Base-by-base conservation (phyloP, 306 rosid species). In the Cajanus cajan region DNA sequence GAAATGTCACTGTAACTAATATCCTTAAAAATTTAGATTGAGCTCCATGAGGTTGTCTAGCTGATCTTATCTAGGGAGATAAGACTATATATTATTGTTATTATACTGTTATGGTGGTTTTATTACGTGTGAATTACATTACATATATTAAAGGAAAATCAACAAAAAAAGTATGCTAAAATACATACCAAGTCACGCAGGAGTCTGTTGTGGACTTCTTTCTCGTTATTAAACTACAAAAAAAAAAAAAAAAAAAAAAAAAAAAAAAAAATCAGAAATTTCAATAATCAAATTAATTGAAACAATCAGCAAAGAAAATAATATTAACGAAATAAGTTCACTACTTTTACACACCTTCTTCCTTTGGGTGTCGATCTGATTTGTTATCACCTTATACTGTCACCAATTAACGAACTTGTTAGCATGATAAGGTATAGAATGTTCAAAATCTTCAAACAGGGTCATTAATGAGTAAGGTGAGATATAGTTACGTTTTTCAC, bases 161-260 rank as follows among this genome's bases (percentile, higher is more conserved):
- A 25, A 13, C 5, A 28, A 59, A 16, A 72, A 7, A 18, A 9
- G 0, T 51, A 28, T 57, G 47, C 15, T 48, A 58, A 28, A 33
- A 22, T 21, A 57, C 90, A 39, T 90, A 90, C 97, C 15, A 81
- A 79, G 81, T 87, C 92, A 50, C 77, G 89, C 5, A 85, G 71
- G 79, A 89, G 86, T 45, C 77, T 67, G 77, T 68, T 83, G 73
- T 92, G 83, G 55, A 87, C 80, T 55, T 89, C 85, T 72, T 54
- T 80, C 67, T 84, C 88, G 13, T 78, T 87, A 55, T 84, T 89
- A 13, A 33, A 68, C 97, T 92, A 82, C 83, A 84, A 51, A 7
- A 57, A 2, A n/a, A n/a, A n/a, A n/a, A n/a, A n/a, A n/a, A n/a
- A n/a, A n/a, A n/a, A n/a, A n/a, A n/a, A n/a, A n/a, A n/a, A n/a